phyloP scores from a whole-genome alignment of 441 rosid genomes.

The Adansonia gregorii region DNA sequence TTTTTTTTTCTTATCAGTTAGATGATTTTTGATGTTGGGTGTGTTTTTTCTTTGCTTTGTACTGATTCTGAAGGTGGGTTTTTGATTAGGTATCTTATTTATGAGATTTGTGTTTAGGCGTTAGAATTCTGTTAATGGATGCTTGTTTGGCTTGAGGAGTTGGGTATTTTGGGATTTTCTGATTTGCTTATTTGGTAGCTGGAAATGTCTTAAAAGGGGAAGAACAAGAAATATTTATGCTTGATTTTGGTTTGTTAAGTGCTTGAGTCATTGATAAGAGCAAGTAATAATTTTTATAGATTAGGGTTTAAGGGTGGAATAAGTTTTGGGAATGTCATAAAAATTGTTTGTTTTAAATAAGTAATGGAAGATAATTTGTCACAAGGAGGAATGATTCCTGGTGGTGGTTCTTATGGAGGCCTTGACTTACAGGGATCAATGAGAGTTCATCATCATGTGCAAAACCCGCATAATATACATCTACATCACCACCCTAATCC shows the following conservation, averaged over 20 bases:
- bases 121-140: constrained; percentile 22
- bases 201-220: constrained; percentile 23
- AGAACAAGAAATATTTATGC: constrained; percentile 21
- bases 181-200: constrained; percentile 25
- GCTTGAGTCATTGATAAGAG: not conserved
- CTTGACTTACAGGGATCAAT: constrained; percentile 68
- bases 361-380: constrained; percentile 74
- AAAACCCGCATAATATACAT: constrained; percentile 51
- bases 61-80: constrained; percentile 21
- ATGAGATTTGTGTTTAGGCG: constrained; percentile 15
- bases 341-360: constrained; percentile 11
- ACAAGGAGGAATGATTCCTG: constrained; percentile 70
- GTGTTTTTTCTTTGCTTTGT: not conserved
- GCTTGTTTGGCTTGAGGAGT: constrained; percentile 13
- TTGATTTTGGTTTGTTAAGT: constrained; percentile 25
- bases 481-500: constrained; percentile 53
- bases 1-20: not conserved
- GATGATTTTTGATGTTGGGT: not conserved
- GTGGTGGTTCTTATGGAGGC: constrained; percentile 66
- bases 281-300: not conserved
- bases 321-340: constrained; percentile 26
- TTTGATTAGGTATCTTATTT: not conserved
- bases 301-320: constrained; percentile 26
- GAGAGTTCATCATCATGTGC: constrained; percentile 59
- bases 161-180: constrained; percentile 17